Evolutionary conservation across 2,329 filamentous ascomycete genomes (phyloP).

Genomic region (Colletotrichum sp.): DNA sequence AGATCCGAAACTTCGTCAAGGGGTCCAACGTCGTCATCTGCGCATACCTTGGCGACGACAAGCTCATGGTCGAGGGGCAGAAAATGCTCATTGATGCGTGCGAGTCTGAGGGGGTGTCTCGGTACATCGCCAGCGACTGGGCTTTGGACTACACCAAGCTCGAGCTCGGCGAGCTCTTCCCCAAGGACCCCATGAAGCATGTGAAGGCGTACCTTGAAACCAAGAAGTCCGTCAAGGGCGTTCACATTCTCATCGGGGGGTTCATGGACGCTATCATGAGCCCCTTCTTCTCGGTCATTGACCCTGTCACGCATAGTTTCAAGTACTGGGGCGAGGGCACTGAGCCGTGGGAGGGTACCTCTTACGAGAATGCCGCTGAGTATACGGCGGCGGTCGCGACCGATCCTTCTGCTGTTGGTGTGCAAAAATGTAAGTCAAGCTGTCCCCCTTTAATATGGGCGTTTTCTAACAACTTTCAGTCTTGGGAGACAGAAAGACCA

Average conservation of each 20-base stretch:
- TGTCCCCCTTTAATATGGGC: not conserved
- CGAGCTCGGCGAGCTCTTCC: constrained; percentile 35
- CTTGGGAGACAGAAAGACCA: not conserved
- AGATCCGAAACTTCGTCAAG: constrained; percentile 28
- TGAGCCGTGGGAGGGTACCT: constrained; percentile 40
- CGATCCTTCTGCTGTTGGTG: not conserved
- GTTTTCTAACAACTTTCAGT: not conserved
- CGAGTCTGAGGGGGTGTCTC: constrained; percentile 33
- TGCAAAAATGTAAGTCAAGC: not conserved
- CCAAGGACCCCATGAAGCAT: constrained; percentile 45
- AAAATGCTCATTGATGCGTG: constrained; percentile 45
- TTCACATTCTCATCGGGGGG: constrained; percentile 43
- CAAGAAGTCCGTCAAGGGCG: constrained; percentile 38
- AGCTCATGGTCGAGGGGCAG: constrained; percentile 45
- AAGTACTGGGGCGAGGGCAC: constrained; percentile 39
- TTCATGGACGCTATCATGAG: constrained; percentile 39
- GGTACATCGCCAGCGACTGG: constrained; percentile 47
- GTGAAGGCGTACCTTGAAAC: constrained; percentile 41
- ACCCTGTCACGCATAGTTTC: constrained; percentile 28
- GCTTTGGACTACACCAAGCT: constrained; percentile 44
- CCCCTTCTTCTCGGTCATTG: constrained; percentile 25
- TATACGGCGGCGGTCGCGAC: constrained; percentile 29
- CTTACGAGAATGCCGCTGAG: constrained; percentile 39
- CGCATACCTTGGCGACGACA: constrained; percentile 41
- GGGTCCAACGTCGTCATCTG: constrained; percentile 42